Base-by-base conservation (phyloP, 306 rosid genomes). In the Vachellia collinsii region DNA sequence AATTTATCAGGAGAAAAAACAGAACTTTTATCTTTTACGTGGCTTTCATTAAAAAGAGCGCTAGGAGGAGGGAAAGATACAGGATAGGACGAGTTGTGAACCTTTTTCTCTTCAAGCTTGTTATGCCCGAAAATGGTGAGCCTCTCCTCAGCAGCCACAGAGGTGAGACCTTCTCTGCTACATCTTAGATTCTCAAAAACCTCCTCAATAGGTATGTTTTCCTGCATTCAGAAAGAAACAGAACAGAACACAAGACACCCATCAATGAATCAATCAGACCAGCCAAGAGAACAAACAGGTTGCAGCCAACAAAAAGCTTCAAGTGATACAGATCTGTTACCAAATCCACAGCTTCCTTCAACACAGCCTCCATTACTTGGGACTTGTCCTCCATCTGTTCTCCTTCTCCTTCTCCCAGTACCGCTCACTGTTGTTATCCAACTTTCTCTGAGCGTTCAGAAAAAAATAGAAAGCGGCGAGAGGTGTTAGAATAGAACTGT, bases 331-430 rank as follows among this genome's bases (percentile, higher is more conserved):
- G 96, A 95, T 93, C 96, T 84, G 71, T 81, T 95, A 95, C 99
- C 98, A 95, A 90, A 92, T 95, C 99, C 59, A 95, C 99, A 78
- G 96, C 84, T 86, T 95, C 99, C 89, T 95, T 95, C 88, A 95
- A 50, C 70, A 95, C 95, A 78, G 98, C 99, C 39, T 95, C 99
- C 87, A 95, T 79, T 10, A 87, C 94, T 82, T 88, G 88, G 74
- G 99, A 82, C 75, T 95, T 91, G 79, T 95, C 97, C 61, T 76
- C 97, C 90, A 86, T 94, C 83, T 77, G 79, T 74, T 44, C 56
- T 16, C 2, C 80, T 74, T 59, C 53, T 20, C 47, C 72, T 73
- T 23, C 73, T 65, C 48, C 46, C 0, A 47, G 51, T 54, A 58
- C 79, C 47, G 43, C 29, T 39, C 58, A 23, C 67, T 23, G 23